phyloP scores from a whole-genome alignment of 495 filamentous ascomycete species.

The Aspergillus coremiiformis region DNA sequence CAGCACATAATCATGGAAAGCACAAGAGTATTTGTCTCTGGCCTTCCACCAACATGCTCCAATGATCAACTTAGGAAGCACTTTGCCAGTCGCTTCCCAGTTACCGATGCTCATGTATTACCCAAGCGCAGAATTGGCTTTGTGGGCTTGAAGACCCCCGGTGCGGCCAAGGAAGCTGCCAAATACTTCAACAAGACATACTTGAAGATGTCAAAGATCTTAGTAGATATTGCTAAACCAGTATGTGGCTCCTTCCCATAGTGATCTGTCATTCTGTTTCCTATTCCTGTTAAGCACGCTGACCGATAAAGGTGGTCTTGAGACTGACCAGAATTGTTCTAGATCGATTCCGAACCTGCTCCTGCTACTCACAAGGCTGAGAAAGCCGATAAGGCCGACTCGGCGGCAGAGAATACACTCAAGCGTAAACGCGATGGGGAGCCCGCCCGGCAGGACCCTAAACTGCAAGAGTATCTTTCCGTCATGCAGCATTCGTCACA shows the following conservation, averaged over 20 bases:
- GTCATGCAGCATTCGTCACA: conserved; percentile 68
- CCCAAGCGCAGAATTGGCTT: conserved; percentile 87
- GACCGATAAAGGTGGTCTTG: conserved; percentile 42
- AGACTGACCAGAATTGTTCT: conserved; percentile 36
- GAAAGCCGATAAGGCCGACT: conserved; percentile 15
- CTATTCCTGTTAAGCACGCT: conserved; percentile 33
- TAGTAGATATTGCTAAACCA: conserved; percentile 82
- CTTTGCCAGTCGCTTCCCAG: conserved; percentile 65
- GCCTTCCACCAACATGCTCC: conserved; percentile 64
- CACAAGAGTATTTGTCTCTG: conserved; percentile 84
- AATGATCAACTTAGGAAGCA: conserved; percentile 81
- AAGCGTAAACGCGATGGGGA: conserved; percentile 53
- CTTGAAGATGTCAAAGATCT: conserved; percentile 93
- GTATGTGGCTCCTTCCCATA: conserved; percentile 42
- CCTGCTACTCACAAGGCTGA: conserved; percentile 24
- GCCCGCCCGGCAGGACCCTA: conserved; percentile 53
- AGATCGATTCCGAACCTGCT: conserved; percentile 36
- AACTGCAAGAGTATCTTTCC: conserved; percentile 79
- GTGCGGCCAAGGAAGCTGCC: conserved; percentile 72
- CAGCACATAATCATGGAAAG: conserved; percentile 34
- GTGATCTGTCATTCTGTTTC: conserved; percentile 6
- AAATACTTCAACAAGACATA: conserved; percentile 93
- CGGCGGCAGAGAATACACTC: conserved; percentile 22
- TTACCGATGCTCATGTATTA: conserved; percentile 89
- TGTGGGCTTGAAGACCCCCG: conserved; percentile 80